Evolutionary conservation across 2,329 filamentous ascomycete genomes (phyloP).

Genomic region (Fusarium sp.): DNA sequence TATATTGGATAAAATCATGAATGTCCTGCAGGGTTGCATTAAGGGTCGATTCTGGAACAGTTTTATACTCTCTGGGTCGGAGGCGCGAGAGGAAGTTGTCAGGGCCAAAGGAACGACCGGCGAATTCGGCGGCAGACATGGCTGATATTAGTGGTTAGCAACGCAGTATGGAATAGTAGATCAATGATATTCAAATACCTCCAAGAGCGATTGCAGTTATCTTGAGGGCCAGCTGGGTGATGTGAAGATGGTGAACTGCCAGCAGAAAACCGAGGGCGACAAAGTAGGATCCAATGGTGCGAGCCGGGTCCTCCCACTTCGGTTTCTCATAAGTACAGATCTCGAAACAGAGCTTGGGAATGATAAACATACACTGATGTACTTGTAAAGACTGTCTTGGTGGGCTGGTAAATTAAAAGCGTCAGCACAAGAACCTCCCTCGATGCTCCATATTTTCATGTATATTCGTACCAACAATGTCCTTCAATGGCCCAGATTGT

Average conservation of each 20-base stretch:
- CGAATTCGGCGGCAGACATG: conserved; percentile 36
- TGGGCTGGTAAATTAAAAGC: conserved; percentile 7
- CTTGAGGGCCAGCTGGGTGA: conserved; percentile 38
- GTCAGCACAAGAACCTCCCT: background rate
- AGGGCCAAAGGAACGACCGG: conserved; percentile 32
- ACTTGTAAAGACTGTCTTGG: conserved; percentile 45
- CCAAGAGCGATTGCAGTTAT: conserved; percentile 30
- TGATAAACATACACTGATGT: conserved; percentile 38
- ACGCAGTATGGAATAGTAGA: fast-evolving
- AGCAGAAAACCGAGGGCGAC: conserved; percentile 34
- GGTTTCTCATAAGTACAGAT: background rate
- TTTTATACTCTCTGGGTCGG: conserved; percentile 41
- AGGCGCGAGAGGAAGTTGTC: conserved; percentile 38
- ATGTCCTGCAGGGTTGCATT: conserved; percentile 40
- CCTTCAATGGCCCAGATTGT: conserved; percentile 35
- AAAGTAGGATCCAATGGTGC: conserved; percentile 41
- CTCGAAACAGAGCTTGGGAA: fast-evolving
- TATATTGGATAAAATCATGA: conserved; percentile 40
- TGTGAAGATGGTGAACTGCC: conserved; percentile 33
- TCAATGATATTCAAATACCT: conserved; percentile 1
- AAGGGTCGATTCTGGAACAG: conserved; percentile 37
- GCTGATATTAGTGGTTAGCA: conserved; percentile 1
- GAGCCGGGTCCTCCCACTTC: conserved; percentile 43
- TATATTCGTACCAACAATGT: conserved; percentile 32
- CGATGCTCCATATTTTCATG: background rate